Evolutionary conservation across 352 stramenopile species (phyloP).

Genomic region (Albugo candida): DNA sequence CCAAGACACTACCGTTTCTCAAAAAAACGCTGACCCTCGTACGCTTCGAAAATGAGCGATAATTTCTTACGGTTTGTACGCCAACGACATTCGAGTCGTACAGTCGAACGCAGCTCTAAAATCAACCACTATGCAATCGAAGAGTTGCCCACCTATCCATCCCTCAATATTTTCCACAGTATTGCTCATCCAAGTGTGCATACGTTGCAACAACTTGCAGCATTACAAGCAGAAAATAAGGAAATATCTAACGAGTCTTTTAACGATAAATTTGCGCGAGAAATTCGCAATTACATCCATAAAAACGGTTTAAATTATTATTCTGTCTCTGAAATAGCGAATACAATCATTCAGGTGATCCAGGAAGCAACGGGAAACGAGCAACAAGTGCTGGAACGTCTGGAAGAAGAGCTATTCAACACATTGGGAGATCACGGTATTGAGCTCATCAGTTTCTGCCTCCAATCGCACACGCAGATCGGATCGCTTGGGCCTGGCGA

Average conservation of each 20-base stretch:
- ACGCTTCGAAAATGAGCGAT: not conserved
- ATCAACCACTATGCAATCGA: not conserved
- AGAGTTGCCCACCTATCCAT: not conserved
- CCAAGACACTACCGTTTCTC: not conserved
- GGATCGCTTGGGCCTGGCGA: conserved; percentile 9
- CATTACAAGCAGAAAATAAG: conserved; percentile 14
- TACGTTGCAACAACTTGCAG: conserved; percentile 4
- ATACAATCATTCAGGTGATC: conserved; percentile 35
- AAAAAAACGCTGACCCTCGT: not conserved
- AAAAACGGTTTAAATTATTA: no score
- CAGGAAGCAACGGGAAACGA: conserved; percentile 54
- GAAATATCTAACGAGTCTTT: conserved; percentile 21
- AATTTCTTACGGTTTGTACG: not conserved
- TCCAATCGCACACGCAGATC: not conserved
- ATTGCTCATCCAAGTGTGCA: not conserved
- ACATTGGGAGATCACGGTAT: no score
- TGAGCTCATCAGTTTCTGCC: no score
- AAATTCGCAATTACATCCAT: conserved; percentile 22
- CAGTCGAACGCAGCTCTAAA: not conserved
- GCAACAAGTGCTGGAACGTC: conserved; percentile 27
- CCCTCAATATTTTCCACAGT: not conserved
- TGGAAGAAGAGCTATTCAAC: no score
- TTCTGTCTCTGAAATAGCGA: conserved; percentile 10
- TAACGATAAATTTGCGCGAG: conserved; percentile 39
- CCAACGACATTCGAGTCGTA: no score